Evolutionary conservation across 108 stramenopile genomes (phyloP), one percentile per base, ranked within the genome.

Genomic region (Nitzschia sp.): DNA sequence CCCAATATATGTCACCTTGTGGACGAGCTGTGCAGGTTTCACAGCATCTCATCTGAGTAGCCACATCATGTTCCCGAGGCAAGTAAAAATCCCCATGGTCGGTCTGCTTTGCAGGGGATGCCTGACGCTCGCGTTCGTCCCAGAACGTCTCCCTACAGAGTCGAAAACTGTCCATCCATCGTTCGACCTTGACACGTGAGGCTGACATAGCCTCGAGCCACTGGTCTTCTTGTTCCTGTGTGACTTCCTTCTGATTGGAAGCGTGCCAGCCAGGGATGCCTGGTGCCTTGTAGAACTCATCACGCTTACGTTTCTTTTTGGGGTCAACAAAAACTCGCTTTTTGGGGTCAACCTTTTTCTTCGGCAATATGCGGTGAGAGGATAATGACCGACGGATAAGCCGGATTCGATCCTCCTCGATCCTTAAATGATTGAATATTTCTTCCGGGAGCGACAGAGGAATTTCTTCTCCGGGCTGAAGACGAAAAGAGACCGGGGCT

Each of bases 161-260:
- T 44, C 75, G 62, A 46, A 68, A 77, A 2, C 73, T 55, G 3
- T 63, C 48, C 61, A 81, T 69, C 80, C 80, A 81, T 33, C 45
- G n/a, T 28, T 71, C 74, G 19, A 71, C 66, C 34, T 50, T 68
- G 30, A 38, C 36, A 13, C 58, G 61, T 6, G 68, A 61, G 2
- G 8, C 6, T 3, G 31, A 3, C 48, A 26, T 32, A 32, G 63
- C 75, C 19, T 46, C 38, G 17, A 45, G 31, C 60, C 68, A 76
- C 4, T 69, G 58, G 1, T 56, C 53, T 58, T 76, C 68, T 69
- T 76, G 61, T 30, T 55, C 47, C 3, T 0, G 17, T n/a, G 25
- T 64, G 0, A 76, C 25, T 21, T 48, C 47, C 27, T 58, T 62
- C 6, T 30, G 33, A 13, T 68, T 16, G 34, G 62, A 38, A 2